Percentiles rank a stretch among this genome's conserved stretches.
phyloP scores from a whole-genome alignment of 305 asterid genomes.

The Ruellia speciosa region DNA sequence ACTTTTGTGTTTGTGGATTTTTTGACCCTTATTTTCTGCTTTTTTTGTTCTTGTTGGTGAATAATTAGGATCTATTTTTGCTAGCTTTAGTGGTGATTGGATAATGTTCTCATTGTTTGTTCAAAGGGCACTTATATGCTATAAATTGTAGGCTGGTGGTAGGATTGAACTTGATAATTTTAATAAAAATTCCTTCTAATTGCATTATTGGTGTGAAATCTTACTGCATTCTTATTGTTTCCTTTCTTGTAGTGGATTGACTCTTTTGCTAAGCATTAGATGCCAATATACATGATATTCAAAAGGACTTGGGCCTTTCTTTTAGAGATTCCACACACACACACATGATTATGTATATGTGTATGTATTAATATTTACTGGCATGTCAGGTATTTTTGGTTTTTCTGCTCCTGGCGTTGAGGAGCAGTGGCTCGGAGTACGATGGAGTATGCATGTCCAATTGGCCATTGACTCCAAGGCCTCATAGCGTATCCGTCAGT shows the following conservation, averaged over 20 bases:
- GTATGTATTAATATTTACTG: slow-evolving; percentile 2
- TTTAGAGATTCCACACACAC: no score
- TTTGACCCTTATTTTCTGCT: slow-evolving; percentile 9
- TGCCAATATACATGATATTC: no score
- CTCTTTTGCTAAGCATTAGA: no score
- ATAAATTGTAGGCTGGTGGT: no score
- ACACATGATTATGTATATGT: not conserved
- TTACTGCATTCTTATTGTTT: no score
- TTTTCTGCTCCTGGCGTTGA: slow-evolving; percentile 38
- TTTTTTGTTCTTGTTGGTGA: slow-evolving; percentile 11
- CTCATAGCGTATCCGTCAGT: slow-evolving; percentile 84
- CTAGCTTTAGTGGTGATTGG: not conserved
- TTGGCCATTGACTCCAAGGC: slow-evolving; percentile 73
- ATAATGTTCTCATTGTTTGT: no score
- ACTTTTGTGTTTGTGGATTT: slow-evolving; percentile 6
- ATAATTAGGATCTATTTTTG: slow-evolving; percentile 27
- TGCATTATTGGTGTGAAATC: no score
- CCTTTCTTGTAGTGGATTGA: no score
- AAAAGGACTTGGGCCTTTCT: no score
- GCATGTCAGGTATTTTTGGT: slow-evolving; percentile 52
- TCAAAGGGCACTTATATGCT: no score
- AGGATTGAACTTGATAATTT: no score
- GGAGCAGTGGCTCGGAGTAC: slow-evolving; percentile 30
- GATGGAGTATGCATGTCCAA: slow-evolving; percentile 62
- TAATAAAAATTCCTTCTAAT: no score